Conservation (phyloP, 169 alveolate genomes). For the Eimeria maxima region DNA sequence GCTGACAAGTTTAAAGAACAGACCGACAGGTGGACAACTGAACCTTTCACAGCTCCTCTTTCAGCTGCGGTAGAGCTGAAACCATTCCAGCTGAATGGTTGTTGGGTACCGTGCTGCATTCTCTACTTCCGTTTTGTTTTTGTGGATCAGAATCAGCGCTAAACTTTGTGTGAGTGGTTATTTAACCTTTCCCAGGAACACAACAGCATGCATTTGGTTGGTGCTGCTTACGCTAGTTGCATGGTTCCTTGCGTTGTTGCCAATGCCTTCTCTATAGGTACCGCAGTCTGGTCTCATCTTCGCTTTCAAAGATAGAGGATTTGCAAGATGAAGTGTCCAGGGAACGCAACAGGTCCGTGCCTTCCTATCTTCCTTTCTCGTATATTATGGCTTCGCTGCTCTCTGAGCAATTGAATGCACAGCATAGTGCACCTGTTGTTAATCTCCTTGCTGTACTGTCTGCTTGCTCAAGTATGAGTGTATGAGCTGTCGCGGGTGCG, state of each 20-base stretch:
- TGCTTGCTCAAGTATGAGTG: neutral
- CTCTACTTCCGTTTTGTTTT: neutral
- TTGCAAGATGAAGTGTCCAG: constrained; percentile 60
- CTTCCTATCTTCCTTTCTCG: neutral
- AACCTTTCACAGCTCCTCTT: neutral
- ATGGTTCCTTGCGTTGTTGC: neutral
- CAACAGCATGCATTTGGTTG: neutral
- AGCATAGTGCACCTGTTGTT: neutral
- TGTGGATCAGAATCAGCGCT: neutral
- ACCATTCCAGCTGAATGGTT: neutral
- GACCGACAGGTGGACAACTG: constrained; percentile 7
- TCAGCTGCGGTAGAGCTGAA: neutral
- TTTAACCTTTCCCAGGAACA: neutral
- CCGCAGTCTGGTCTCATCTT: constrained; percentile 17
- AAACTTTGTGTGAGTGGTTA: neutral
- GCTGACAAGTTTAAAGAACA: constrained; percentile 67
- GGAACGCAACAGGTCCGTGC: constrained; percentile 63
- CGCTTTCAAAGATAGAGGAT: constrained; percentile 49
- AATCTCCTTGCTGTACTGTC: neutral
- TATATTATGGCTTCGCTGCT: neutral
- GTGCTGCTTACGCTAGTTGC: neutral
- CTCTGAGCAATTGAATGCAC: neutral
- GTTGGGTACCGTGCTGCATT: neutral
- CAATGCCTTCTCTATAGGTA: neutral
- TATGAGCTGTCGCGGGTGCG: neutral